phyloP scores from a whole-genome alignment of 1,284 basidiomycete genomes.

The Trichosporon coremiiforme region DNA sequence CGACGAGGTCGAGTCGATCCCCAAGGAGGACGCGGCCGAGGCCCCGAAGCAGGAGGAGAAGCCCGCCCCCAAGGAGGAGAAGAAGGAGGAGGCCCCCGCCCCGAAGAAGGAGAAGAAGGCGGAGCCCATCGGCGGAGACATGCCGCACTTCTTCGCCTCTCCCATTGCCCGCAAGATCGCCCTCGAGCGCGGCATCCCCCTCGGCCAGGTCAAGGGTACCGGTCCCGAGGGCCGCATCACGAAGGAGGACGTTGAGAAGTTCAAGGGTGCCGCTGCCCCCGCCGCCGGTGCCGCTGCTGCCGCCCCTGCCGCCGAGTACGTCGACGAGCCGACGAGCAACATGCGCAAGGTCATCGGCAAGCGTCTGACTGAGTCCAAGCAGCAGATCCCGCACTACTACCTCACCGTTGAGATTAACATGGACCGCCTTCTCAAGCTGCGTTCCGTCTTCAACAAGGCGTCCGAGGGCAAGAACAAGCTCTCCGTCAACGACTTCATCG shows the following conservation, averaged over 20 bases:
- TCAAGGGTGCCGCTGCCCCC: conserved; percentile 63
- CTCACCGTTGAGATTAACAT: conserved; percentile 93
- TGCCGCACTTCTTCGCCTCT: conserved; percentile 78
- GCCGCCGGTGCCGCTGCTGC: conserved; percentile 49
- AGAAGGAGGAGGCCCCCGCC: conserved; percentile 50
- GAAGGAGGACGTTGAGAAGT: conserved; percentile 91
- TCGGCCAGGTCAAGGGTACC: conserved; percentile 87
- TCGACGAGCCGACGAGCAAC: conserved; percentile 87
- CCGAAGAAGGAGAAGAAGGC: conserved; percentile 15
- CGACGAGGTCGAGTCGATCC: conserved; percentile 36
- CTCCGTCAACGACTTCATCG: conserved; percentile 97
- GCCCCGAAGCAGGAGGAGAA: conserved; percentile 29
- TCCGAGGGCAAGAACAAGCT: conserved; percentile 83
- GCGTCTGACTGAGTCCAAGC: conserved; percentile 90
- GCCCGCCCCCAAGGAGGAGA: conserved; percentile 39
- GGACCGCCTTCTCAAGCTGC: conserved; percentile 87
- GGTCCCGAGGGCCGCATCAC: conserved; percentile 93
- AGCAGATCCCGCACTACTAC: conserved; percentile 96
- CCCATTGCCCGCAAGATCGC: conserved; percentile 97
- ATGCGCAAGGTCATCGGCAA: conserved; percentile 93
- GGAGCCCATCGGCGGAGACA: conserved; percentile 55
- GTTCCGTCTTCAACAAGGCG: conserved; percentile 88
- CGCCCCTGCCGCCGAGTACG: conserved; percentile 67
- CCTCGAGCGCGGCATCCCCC: conserved; percentile 88
- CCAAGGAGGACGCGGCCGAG: conserved; percentile 50